Base-by-base conservation (phyloP, 768 basidiomycete genomes). In the Porphyrellus cyaneotinctus region DNA sequence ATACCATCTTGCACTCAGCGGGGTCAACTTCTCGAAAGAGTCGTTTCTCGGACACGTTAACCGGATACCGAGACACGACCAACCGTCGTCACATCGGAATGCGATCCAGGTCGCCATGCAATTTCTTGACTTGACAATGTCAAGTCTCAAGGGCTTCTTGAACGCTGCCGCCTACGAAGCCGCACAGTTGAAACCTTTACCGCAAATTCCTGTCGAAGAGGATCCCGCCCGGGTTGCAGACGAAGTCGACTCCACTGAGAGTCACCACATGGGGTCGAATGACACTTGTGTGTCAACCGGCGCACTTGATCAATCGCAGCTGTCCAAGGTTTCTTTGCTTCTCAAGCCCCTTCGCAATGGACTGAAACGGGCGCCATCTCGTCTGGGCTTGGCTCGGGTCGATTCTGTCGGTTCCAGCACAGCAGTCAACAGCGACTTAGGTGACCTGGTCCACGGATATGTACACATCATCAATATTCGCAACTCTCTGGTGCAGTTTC, bases 141-240 rank as follows among this genome's bases (percentile, higher is more conserved):
- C 63, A 2, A 63, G 58, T 49, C 61, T 75, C 52, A 71, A 63
- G 51, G 47, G 47, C 12, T 67, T 72, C 49, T 59, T 75, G 45
- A 54, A 54, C 24, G 58, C 62, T 28, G 70, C 66, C 4, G 69
- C 67, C 38, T 57, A 53, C 15, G 62, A 72, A 23, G 55, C 65
- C 30, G 62, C 52, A 23, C 63, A 72, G 28, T 55, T 50, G 35
- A 63, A 65, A 44, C 63, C 68, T 37, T 31, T 70, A 26, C 68
- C 68, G 2, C 54, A 53, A 15, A 43, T 58, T 11, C 69, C 69
- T 28, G 43, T 45, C 18, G 35, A 52, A 11, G 24, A 43, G 22
- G 48, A 43, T 35, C n/a, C 15, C 42, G 17, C 23, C 9, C 54
- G 20, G 13, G 51, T 9, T 7, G 8, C 31, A 11, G 52, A 58